phyloP scores from a whole-genome alignment of 495 filamentous ascomycete species.

The Neurospora hispaniola region DNA sequence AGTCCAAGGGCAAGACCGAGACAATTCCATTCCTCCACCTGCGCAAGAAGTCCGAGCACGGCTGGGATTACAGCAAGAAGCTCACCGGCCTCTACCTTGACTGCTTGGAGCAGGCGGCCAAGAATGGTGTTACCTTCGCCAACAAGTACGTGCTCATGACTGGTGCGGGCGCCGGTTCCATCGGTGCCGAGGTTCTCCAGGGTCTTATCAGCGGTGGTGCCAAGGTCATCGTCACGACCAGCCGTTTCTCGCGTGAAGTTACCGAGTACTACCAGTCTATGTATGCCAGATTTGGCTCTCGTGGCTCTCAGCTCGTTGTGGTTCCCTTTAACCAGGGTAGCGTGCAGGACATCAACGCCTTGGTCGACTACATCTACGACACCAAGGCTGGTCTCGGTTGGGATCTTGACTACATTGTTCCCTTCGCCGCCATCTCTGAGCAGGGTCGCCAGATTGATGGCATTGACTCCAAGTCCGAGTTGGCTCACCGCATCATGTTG shows the following conservation, averaged over 20 bases:
- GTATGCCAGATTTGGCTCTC: conserved; percentile 87
- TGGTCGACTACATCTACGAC: conserved; percentile 94
- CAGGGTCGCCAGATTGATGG: conserved; percentile 96
- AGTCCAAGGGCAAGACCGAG: conserved; percentile 83
- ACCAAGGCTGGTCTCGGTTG: conserved; percentile 93
- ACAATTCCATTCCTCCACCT: conserved; percentile 97
- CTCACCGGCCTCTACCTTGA: conserved; percentile 87
- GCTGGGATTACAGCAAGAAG: conserved; percentile 99
- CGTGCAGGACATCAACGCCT: conserved; percentile 89
- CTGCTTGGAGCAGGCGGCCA: conserved; percentile 79
- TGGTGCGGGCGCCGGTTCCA: conserved; percentile 93
- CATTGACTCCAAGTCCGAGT: conserved; percentile 95
- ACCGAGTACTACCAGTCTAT: conserved; percentile 99
- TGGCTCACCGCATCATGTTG: conserved; percentile 98
- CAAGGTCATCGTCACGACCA: conserved; percentile 91
- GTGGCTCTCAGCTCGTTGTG: conserved; percentile 91
- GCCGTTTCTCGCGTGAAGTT: conserved; percentile 89
- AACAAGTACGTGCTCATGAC: conserved; percentile 98
- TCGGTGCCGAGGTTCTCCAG: conserved; percentile 96
- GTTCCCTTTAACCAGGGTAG: conserved; percentile 99
- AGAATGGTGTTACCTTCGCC: conserved; percentile 76
- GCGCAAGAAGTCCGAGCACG: conserved; percentile 85
- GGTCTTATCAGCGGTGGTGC: conserved; percentile 94
- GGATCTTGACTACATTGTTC: conserved; percentile 94
- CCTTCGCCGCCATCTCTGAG: conserved; percentile 95